phyloP scores from a whole-genome alignment of 1,284 basidiomycete species.

The Thelephora terrestris region DNA sequence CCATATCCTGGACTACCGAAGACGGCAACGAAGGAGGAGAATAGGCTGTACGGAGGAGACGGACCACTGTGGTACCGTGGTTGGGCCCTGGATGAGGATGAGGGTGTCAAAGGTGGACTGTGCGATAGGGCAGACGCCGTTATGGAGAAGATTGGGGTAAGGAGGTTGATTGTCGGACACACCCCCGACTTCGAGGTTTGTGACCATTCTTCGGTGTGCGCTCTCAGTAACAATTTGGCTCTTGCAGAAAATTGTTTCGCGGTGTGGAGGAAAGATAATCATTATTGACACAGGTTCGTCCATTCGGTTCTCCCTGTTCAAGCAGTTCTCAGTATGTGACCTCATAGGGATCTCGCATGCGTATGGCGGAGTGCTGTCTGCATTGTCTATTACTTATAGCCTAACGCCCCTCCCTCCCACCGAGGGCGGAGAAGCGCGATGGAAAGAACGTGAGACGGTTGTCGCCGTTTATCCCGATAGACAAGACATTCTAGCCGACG shows the following conservation, averaged over 20 bases:
- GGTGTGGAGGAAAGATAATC: conserved; percentile 81
- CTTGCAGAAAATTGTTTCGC: conserved; percentile 58
- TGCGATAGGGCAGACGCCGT: conserved; percentile 67
- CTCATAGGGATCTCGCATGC: conserved; percentile 77
- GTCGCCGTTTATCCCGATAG: conserved; percentile 63
- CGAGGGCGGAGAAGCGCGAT: conserved; percentile 31
- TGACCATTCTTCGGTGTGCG: conserved; percentile 2
- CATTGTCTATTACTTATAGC: conserved; percentile 76
- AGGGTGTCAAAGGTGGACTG: conserved; percentile 28
- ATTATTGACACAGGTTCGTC: conserved; percentile 76
- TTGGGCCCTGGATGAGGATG: conserved; percentile 69
- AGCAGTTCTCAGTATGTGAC: neutral
- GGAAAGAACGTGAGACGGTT: conserved; percentile 72
- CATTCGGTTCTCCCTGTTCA: neutral
- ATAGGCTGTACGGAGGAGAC: conserved; percentile 59
- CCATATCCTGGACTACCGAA: conserved; percentile 69
- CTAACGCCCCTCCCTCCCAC: conserved; percentile 39
- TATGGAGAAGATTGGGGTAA: conserved; percentile 61
- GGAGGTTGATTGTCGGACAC: conserved; percentile 89
- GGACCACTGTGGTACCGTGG: conserved; percentile 90
- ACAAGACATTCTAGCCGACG: conserved; percentile 41
- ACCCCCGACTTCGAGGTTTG: conserved; percentile 77
- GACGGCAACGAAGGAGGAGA: conserved; percentile 56
- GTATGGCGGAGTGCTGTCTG: conserved; percentile 85
- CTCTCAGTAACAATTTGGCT: conserved; percentile 1